Evolutionary conservation across 208 protist species (phyloP).

Genomic region (Trypanosoma boissoni): DNA sequence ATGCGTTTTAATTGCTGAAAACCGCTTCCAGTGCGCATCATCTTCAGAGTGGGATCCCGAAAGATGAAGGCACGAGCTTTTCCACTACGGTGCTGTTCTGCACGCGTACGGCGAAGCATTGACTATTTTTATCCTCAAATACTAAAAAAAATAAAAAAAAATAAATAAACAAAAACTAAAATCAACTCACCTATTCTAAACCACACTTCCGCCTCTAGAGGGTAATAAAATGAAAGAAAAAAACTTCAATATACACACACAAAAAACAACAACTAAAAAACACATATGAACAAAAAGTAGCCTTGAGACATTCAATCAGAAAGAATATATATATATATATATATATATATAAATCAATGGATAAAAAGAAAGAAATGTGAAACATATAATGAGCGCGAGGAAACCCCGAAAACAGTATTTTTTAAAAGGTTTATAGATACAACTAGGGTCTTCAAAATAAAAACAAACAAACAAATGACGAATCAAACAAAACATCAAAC

Average conservation of each 20-base stretch:
- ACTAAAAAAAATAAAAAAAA: slow-evolving; percentile 2
- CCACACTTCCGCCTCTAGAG: too few relatives aligned
- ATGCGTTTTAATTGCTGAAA: slow-evolving; percentile 71
- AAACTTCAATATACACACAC: neutral
- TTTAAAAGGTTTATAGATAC: too few relatives aligned
- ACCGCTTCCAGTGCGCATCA: slow-evolving; percentile 68
- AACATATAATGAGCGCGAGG: neutral
- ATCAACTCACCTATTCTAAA: too few relatives aligned
- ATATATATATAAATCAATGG: neutral
- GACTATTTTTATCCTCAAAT: neutral
- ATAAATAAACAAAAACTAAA: slow-evolving; percentile 1
- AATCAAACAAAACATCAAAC: too few relatives aligned
- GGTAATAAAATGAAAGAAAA: slow-evolving; percentile 2
- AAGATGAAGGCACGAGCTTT: slow-evolving; percentile 82
- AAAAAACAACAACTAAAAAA: too few relatives aligned
- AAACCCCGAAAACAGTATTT: neutral
- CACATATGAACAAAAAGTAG: too few relatives aligned
- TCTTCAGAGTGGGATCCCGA: slow-evolving; percentile 68
- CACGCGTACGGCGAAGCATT: slow-evolving; percentile 61
- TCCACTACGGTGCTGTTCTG: slow-evolving; percentile 60
- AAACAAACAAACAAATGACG: too few relatives aligned
- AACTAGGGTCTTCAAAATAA: too few relatives aligned
- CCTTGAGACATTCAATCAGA: too few relatives aligned
- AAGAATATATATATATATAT: neutral
- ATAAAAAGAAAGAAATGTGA: neutral